Evolutionary conservation across 2,329 filamentous ascomycete species (phyloP), one percentile per base, ranked within the genome.

Genomic region (Microdochium bolleyi): DNA sequence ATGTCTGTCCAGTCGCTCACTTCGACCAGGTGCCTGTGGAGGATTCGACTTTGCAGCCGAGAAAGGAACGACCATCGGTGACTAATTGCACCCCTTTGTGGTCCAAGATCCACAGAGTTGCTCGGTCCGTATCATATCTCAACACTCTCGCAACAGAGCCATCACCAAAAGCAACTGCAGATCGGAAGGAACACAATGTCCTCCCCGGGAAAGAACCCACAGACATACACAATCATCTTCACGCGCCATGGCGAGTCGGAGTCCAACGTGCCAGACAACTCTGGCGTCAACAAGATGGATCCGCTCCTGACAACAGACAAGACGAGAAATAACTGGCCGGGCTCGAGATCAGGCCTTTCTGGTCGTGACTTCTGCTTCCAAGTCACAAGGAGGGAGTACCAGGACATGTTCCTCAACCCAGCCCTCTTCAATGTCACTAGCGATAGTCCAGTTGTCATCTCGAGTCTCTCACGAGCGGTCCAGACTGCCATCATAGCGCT

Each of bases 171-270:
- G 32, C 49, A 51, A 44, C 27, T n/a, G 41, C 27, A 32, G 21
- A 19, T 24, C 4, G 3, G 46, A 27, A 49, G 24, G 14, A 49
- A 38, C 24, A 37, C 3, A 22, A 8, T 49, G 21, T 10, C 27
- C 19, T 7, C 27, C 13, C 3, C 2, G 22, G 25, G 13, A 34
- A 49, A 34, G 14, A 25, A 13, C 16, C 10, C 21, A 22, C 41
- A 22, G 19, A 46, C 41, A 19, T 55, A 55, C 49, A 38, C 21
- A 11, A 50, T 55, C 24, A 48, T 49, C n/a, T 51, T 51, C 19
- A 48, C 46, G 13, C 53, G 53, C 16, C 53, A 55, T 46, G 53
- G 38, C 38, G n/a, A 51, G 27, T 49, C 53, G 16, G 48, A 52
- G 49, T 55, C 53, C 11, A 55, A 55, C 48, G 24, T 24, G 11